Percentiles rank a stretch among this genome's conserved stretches.
Conservation (phyloP, 305 asterid species). For the Vinca major region DNA sequence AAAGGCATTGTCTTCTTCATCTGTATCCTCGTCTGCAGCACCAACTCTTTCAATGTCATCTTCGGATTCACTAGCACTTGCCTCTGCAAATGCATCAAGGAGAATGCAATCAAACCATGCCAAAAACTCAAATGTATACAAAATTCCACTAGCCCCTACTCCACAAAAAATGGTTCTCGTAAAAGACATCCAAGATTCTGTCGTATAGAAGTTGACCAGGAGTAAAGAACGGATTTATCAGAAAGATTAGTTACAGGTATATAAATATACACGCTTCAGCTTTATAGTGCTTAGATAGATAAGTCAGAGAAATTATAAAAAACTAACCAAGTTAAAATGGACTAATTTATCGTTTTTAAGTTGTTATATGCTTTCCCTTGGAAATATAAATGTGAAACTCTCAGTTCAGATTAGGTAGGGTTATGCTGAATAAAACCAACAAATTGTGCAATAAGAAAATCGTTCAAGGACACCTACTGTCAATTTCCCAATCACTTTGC, state of each 20-base stretch:
- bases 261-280: not conserved
- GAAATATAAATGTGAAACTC: too few species aligned
- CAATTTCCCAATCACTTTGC: too few species aligned
- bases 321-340: too few species aligned
- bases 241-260: not conserved
- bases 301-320: not conserved
- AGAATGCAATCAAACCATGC: slow-evolving; percentile 17
- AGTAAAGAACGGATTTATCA: not conserved
- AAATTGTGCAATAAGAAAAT: too few species aligned
- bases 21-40: slow-evolving; percentile 86
- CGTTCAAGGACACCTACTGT: too few species aligned
- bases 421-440: too few species aligned
- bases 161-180: not conserved
- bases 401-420: too few species aligned
- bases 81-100: slow-evolving; percentile 38
- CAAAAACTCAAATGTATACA: slow-evolving; percentile 12
- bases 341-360: too few species aligned
- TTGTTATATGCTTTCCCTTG: too few species aligned
- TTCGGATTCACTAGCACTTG: slow-evolving; percentile 74
- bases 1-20: slow-evolving; percentile 66
- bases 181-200: not conserved
- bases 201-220: not conserved
- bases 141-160: not conserved
- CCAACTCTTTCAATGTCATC: slow-evolving; percentile 87
- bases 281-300: not conserved